phyloP scores from a whole-genome alignment of 805 yeast species.

The Candida germanica region DNA sequence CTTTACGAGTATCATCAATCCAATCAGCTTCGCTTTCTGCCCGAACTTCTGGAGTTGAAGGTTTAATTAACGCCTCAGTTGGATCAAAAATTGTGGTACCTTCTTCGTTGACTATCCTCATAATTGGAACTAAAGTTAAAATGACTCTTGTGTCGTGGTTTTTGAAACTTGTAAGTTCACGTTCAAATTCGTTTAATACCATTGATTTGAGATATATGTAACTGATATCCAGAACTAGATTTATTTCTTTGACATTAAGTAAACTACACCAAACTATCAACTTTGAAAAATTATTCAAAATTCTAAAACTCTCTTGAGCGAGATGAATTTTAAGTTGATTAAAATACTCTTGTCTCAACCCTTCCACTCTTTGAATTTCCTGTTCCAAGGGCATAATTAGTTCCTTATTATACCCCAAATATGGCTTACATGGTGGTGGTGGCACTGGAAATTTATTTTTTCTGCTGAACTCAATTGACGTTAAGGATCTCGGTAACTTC shows the following conservation, averaged over 20 bases:
- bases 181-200: slow-evolving; percentile 4
- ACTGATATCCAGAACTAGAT: slow-evolving; percentile 6
- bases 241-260: slow-evolving; percentile 12
- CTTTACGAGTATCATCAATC: slow-evolving; percentile 7
- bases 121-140: slow-evolving; percentile 2
- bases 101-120: not conserved
- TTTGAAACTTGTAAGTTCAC: slow-evolving; percentile 3
- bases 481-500: slow-evolving; percentile 27
- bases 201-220: slow-evolving; percentile 2
- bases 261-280: slow-evolving; percentile 28
- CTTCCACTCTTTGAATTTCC: slow-evolving; percentile 28
- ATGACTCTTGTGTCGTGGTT: slow-evolving; percentile 2
- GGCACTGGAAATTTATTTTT: slow-evolving; percentile 31
- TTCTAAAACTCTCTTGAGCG: slow-evolving; percentile 40
- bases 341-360: slow-evolving; percentile 36
- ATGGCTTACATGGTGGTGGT: slow-evolving; percentile 43
- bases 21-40: not conserved
- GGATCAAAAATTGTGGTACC: slow-evolving; percentile 2
- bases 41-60: not conserved
- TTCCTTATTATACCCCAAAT: slow-evolving; percentile 38
- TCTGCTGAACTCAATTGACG: slow-evolving; percentile 27
- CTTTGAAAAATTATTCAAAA: slow-evolving; percentile 33
- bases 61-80: slow-evolving; percentile 2
- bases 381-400: slow-evolving; percentile 36
- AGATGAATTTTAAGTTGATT: slow-evolving; percentile 36